phyloP scores from a whole-genome alignment of 2,329 filamentous ascomycete species.

The Paradendryphiella salina region DNA sequence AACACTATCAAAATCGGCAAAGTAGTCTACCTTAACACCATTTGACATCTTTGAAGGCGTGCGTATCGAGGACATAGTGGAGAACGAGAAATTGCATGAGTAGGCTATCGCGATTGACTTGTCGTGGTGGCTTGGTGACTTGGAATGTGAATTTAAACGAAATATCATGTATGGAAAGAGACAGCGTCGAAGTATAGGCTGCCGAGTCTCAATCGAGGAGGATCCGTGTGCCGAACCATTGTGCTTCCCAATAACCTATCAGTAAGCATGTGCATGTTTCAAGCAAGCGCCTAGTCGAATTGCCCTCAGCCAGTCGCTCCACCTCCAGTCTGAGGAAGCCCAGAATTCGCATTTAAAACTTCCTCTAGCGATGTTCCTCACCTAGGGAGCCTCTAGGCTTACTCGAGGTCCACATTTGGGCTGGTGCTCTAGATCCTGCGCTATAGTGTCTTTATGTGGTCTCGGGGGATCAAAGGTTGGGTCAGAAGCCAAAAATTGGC shows the following conservation, averaged over 20 bases:
- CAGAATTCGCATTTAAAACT: not conserved
- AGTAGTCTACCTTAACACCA: not conserved
- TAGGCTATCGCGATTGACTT: not conserved
- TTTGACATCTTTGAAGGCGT: not conserved
- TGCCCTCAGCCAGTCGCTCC: not conserved
- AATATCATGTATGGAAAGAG: not conserved
- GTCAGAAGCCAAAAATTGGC: no score
- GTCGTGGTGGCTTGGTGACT: no score
- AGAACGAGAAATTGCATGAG: constrained; percentile 4
- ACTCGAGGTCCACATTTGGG: not conserved
- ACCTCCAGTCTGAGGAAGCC: no score
- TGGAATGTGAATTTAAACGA: not conserved
- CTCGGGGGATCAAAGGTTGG: no score
- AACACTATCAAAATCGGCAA: constrained; percentile 4
- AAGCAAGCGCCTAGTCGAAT: not conserved
- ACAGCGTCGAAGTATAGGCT: not conserved
- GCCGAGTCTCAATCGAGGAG: not conserved
- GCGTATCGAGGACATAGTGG: constrained; percentile 4
- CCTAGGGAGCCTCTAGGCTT: not conserved
- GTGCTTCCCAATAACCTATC: not conserved
- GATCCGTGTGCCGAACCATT: not conserved
- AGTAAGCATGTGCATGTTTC: not conserved
- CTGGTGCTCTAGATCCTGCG: not conserved
- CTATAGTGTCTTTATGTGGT: not conserved
- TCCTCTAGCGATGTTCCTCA: not conserved